Evolutionary conservation across 2,329 filamentous ascomycete species (phyloP).

Genomic region (Aspergillus oerlinghausenensis): DNA sequence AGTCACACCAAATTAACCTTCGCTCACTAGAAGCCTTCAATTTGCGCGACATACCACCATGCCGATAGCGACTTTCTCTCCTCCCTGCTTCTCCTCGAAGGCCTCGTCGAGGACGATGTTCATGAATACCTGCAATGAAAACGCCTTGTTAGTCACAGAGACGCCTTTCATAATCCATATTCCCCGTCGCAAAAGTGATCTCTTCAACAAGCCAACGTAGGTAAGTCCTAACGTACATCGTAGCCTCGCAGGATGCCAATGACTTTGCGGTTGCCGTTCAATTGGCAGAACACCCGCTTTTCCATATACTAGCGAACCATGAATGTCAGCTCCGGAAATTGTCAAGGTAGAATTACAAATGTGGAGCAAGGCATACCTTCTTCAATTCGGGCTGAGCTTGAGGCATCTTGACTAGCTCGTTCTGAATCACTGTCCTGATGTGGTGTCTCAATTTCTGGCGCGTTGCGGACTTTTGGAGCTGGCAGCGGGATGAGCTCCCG

Average conservation of each 20-base stretch:
- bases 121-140: slow-evolving; percentile 71
- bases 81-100: slow-evolving; percentile 86
- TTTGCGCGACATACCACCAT: slow-evolving; percentile 67
- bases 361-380: slow-evolving; percentile 60
- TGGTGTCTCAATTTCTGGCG: slow-evolving; percentile 18
- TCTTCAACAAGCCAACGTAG: too few species aligned
- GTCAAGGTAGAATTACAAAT: neutral
- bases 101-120: slow-evolving; percentile 98
- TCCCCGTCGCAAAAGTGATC: neutral
- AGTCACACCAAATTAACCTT: slow-evolving; percentile 8
- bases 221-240: slow-evolving; percentile 61
- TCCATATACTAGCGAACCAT: slow-evolving; percentile 75
- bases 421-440: slow-evolving; percentile 17
- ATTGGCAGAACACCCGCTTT: slow-evolving; percentile 95
- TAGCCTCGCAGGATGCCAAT: slow-evolving; percentile 92
- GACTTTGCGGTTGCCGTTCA: slow-evolving; percentile 97
- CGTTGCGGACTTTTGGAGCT: slow-evolving; percentile 26
- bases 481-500: slow-evolving; percentile 26
- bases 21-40: neutral
- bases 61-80: slow-evolving; percentile 83
- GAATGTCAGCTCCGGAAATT: slow-evolving; percentile 13
- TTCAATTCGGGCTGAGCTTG: slow-evolving; percentile 98
- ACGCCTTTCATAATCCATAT: slow-evolving; percentile 3
- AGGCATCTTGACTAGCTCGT: slow-evolving; percentile 65
- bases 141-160: neutral